Base-by-base conservation (phyloP, 1,139 yeast species). In the Suhomyces yuchorum region DNA sequence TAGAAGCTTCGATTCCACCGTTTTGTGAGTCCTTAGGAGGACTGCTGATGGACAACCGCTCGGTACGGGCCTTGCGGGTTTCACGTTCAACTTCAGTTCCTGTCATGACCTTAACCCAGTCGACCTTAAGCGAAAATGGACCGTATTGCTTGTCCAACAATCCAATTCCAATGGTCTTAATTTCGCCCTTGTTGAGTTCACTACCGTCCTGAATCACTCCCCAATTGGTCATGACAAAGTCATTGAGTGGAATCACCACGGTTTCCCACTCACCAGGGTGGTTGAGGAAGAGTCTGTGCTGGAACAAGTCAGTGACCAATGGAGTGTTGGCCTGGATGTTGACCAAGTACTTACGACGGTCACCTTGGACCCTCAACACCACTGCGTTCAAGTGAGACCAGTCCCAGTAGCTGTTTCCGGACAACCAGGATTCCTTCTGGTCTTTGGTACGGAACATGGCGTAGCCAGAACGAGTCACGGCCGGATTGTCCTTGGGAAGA, bases 191-290 rank as follows among this genome's bases (percentile, higher is more conserved):
- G 61, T 87, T 86, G 62, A 89, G 61, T 53, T 74, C 79, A 48
- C 71, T 66, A 19, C 84, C 84, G 53, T 84, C 87, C 68, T 86
- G 93, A 49, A 89, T 84, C 26, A 80, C 81, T 8, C 96, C 96
- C 79, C 89, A 84, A 61, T 87, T 87, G 28, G 96, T 89, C 68
- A 88, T 75, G 48, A 88, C 92, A 66, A 89, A 87, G 60, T 86
- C 92, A 55, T 82, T 77, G 48, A 89, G 71, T 43, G 95, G 91
- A 35, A 88, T 83, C 34, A 84, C 81, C 32, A 88, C 90, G 1
- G 90, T 85, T 61, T 89, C 96, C 96, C 96, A 89, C 54, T 82
- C 77, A 3, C 92, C 92, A 0, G 92, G 91, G 35, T 75, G 78
- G 56, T 83, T 81, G 51, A 88, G 72, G 58, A 87, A 89, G 54